A percentile compares a stretch with the other conserved stretches of the same genome.
phyloP scores from a whole-genome alignment of 305 asterid genomes.

The Fraxinus nigra region DNA sequence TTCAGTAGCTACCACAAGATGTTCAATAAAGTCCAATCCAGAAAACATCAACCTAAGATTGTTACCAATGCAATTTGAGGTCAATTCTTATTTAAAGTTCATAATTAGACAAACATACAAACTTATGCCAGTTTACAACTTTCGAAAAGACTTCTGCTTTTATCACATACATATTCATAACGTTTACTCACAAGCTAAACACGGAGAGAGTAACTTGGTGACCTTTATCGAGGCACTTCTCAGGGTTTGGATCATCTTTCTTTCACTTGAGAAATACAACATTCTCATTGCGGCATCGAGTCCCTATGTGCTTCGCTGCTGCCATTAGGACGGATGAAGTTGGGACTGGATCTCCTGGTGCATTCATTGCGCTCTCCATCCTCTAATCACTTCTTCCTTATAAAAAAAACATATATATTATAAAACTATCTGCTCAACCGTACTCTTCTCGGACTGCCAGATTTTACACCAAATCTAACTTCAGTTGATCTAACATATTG shows the following conservation, averaged over 20 bases:
- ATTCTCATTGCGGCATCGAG: slow-evolving; percentile 31
- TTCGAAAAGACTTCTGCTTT: neutral
- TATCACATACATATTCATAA: neutral
- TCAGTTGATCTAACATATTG: neutral
- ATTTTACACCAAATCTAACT: neutral
- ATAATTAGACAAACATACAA: neutral
- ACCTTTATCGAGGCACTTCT: slow-evolving; percentile 37
- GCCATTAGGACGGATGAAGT: slow-evolving; percentile 22
- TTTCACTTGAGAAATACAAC: slow-evolving; percentile 39
- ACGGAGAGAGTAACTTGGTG: slow-evolving; percentile 40
- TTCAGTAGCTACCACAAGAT: slow-evolving; percentile 1
- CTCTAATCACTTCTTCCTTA: neutral
- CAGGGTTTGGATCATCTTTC: slow-evolving; percentile 42
- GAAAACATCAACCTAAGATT: neutral
- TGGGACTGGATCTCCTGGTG: slow-evolving; percentile 24
- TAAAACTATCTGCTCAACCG: neutral
- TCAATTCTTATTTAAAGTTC: neutral
- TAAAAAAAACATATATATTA: neutral
- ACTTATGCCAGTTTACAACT: neutral
- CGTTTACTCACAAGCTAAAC: slow-evolving; percentile 35
- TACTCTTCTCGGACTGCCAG: neutral
- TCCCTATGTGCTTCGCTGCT: slow-evolving; percentile 36
- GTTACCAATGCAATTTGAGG: neutral
- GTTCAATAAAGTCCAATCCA: slow-evolving; percentile 13
- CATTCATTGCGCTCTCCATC: slow-evolving; percentile 21